Conservation (phyloP, 2,329 filamentous ascomycete species). For the Nemania sp. region DNA sequence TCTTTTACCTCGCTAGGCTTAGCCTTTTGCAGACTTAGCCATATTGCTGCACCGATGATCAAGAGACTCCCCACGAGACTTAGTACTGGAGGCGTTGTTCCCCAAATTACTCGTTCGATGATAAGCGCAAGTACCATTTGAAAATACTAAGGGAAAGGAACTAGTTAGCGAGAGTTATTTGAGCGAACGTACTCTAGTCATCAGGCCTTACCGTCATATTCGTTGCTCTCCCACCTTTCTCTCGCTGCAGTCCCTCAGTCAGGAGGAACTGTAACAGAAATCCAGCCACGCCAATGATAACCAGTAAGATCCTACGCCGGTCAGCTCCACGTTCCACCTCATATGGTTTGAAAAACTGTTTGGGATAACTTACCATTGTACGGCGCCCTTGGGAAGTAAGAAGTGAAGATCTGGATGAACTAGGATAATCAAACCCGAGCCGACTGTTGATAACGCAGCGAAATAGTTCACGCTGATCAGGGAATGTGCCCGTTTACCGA, state of each 20-base stretch:
- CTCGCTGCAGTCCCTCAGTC: conserved; percentile 77
- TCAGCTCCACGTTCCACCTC: background rate
- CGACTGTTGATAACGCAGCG: conserved; percentile 72
- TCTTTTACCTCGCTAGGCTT: conserved; percentile 43
- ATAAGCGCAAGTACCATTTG: conserved; percentile 52
- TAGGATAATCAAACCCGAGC: conserved; percentile 71
- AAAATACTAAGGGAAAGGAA: conserved; percentile 44
- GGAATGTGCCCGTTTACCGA: conserved; percentile 79
- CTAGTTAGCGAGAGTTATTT: conserved; percentile 6
- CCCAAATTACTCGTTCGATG: conserved; percentile 59
- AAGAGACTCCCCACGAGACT: conserved; percentile 56
- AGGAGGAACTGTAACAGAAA: conserved; percentile 84
- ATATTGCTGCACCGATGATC: conserved; percentile 58
- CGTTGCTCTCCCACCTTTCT: conserved; percentile 62
- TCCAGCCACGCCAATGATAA: conserved; percentile 74
- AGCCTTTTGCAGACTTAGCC: conserved; percentile 58
- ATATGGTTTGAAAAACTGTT: background rate
- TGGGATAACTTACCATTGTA: conserved; percentile 59
- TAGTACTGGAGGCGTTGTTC: conserved; percentile 54
- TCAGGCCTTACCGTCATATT: conserved; percentile 51
- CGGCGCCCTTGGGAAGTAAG: conserved; percentile 49
- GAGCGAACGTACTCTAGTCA: background rate
- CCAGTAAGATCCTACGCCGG: conserved; percentile 63
- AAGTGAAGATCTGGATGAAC: conserved; percentile 57
- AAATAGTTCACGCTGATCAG: conserved; percentile 85